phyloP scores from a whole-genome alignment of 148 eudicot genomes.

The Drosera capensis region DNA sequence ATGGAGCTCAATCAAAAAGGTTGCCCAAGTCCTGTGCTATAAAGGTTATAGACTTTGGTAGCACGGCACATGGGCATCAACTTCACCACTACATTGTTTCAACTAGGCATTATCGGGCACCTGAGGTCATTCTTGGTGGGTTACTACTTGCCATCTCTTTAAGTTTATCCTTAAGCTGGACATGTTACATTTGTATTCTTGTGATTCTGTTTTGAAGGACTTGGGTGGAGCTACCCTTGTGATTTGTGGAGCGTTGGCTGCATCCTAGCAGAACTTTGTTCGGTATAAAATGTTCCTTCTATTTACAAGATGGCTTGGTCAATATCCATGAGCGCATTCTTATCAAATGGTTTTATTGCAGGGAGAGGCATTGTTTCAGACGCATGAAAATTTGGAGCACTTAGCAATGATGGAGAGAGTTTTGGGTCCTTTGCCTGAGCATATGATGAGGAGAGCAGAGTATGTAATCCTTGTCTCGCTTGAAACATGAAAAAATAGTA shows the following conservation, averaged over 20 bases:
- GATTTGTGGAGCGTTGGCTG: slow-evolving; percentile 64
- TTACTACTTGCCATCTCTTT: background rate
- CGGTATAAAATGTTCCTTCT: slow-evolving; percentile 25
- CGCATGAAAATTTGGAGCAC: slow-evolving; percentile 55
- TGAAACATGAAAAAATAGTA: too few species aligned
- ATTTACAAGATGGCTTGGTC: slow-evolving; percentile 5
- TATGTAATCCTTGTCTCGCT: slow-evolving; percentile 23
- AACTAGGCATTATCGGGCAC: slow-evolving; percentile 62
- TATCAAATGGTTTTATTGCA: slow-evolving; percentile 5
- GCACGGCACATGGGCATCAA: slow-evolving; percentile 45
- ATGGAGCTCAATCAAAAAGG: slow-evolving; percentile 28
- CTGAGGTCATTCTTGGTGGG: slow-evolving; percentile 58
- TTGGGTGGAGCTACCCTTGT: slow-evolving; percentile 59
- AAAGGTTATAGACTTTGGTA: slow-evolving; percentile 60
- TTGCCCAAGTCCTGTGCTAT: slow-evolving; percentile 53
- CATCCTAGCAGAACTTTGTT: slow-evolving; percentile 47
- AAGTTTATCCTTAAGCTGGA: too few species aligned
- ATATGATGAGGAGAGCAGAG: slow-evolving; percentile 45
- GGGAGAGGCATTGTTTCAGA: slow-evolving; percentile 64
- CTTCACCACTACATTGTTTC: slow-evolving; percentile 42
- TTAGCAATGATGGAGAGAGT: slow-evolving; percentile 64
- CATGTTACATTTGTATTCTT: background rate
- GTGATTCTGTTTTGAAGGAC: slow-evolving; percentile 19
- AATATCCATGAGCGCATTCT: background rate
- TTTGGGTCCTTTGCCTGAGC: slow-evolving; percentile 46